Evolutionary conservation across 176 grass and related monocot species (phyloP).

Genomic region (Carex pumila): DNA sequence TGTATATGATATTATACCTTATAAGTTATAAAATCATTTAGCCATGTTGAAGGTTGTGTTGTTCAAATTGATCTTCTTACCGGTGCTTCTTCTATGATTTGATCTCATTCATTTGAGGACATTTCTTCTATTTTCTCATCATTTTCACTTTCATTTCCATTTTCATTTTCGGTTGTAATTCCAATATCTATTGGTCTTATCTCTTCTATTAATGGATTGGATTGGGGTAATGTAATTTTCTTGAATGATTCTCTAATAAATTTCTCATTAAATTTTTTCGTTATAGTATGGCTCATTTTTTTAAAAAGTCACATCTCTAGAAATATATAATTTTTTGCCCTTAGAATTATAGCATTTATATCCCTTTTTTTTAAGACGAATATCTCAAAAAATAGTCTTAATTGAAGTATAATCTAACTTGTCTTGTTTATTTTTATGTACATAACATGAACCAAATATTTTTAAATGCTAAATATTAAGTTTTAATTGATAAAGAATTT

Average conservation of each 20-base stretch:
- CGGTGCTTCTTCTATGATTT: too few species aligned
- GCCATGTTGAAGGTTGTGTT: not conserved
- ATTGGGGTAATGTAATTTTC: not conserved
- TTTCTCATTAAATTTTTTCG: not conserved
- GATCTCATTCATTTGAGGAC: too few species aligned
- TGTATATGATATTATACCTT: not conserved
- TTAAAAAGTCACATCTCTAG: not conserved
- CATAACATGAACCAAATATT: not conserved
- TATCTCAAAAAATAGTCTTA: not conserved
- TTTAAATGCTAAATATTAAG: not conserved
- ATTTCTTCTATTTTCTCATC: not conserved
- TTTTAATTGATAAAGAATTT: not conserved
- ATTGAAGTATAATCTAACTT: not conserved
- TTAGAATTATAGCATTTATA: not conserved
- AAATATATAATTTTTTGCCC: not conserved
- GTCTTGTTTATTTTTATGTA: not conserved
- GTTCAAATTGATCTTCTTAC: not conserved
- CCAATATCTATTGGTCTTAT: too few species aligned
- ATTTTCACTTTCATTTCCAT: not conserved
- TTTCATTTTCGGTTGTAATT: too few species aligned
- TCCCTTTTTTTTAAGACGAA: not conserved
- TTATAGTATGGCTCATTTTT: not conserved
- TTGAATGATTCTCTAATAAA: not conserved
- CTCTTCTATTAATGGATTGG: not conserved
- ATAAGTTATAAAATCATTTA: not conserved